Percentiles rank a stretch among this genome's conserved stretches.
phyloP scores from a whole-genome alignment of 2,329 filamentous ascomycete species.

The Sarocladium oryzae region DNA sequence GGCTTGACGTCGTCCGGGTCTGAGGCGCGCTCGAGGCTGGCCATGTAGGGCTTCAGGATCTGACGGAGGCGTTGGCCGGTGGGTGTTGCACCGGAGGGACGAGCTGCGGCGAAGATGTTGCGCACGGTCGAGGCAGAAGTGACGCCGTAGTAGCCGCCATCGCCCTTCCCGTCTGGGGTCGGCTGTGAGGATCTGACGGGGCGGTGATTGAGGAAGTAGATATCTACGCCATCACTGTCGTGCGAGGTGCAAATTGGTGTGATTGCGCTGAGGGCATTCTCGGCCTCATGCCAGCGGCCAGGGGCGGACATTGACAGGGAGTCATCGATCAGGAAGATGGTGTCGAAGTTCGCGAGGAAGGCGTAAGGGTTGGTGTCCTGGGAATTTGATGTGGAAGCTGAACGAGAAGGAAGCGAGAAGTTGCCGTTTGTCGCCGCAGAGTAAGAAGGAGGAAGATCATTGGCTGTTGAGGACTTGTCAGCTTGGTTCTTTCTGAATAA shows the following conservation, averaged over 20 bases:
- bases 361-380: conserved; percentile 60
- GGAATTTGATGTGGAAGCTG: conserved; percentile 25
- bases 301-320: conserved; percentile 74
- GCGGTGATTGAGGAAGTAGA: conserved; percentile 80
- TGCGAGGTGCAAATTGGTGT: conserved; percentile 74
- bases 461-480: conserved; percentile 11
- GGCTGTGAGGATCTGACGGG: conserved; percentile 28
- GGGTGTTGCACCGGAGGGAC: conserved; percentile 62
- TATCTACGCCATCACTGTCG: conserved; percentile 80
- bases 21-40: conserved; percentile 30
- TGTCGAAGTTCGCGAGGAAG: conserved; percentile 77
- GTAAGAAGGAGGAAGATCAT: conserved; percentile 31
- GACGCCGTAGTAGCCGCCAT: conserved; percentile 59
- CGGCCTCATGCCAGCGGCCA: conserved; percentile 68
- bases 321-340: conserved; percentile 86
- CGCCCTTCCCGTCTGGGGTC: conserved; percentile 27
- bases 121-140: conserved; percentile 50
- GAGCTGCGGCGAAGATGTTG: conserved; percentile 62
- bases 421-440: conserved; percentile 12
- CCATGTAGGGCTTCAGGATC: conserved; percentile 70
- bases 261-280: conserved; percentile 63
- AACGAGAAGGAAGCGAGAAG: conserved; percentile 4
- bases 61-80: conserved; percentile 65
- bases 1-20: conserved; percentile 54
- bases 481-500: neutral